Percentiles rank a stretch among this genome's conserved stretches.
These are phyloP conservation scores for Stereum hirsutum DNA, from an alignment of 1,284 basidiomycete genomes.

Conservation along the genomic window DNA sequence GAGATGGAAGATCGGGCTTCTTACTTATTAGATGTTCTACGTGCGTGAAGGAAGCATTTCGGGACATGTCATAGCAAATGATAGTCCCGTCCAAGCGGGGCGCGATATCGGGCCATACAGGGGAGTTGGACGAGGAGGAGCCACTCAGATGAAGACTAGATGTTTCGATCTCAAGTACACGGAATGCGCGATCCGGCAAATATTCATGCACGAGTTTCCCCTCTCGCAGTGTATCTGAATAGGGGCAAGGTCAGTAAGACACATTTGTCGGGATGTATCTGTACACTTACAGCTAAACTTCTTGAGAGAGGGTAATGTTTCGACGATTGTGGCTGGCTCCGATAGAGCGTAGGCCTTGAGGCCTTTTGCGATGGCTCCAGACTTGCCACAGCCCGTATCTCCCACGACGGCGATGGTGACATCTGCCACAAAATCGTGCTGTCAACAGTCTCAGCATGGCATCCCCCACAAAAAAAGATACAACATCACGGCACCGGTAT, in stretches of 20 bases:
- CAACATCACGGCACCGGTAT: no score
- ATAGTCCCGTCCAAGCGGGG: constrained; percentile 61
- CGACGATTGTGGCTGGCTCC: constrained; percentile 28
- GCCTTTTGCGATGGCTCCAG: constrained; percentile 58
- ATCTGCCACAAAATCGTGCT: constrained; percentile 14
- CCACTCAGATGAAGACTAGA: constrained; percentile 16
- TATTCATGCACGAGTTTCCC: constrained; percentile 31
- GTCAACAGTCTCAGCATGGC: constrained; percentile 16
- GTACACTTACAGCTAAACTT: constrained; percentile 17
- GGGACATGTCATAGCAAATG: constrained; percentile 67
- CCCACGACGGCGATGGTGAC: constrained; percentile 61
- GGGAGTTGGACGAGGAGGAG: constrained; percentile 8
- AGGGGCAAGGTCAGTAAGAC: neutral
- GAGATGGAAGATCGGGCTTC: constrained; percentile 15
- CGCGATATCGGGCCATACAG: constrained; percentile 32
- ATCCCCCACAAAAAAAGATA: neutral
- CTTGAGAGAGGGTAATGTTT: constrained; percentile 19
- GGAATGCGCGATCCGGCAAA: constrained; percentile 29
- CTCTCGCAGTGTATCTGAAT: constrained; percentile 38
- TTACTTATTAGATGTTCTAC: constrained; percentile 57
- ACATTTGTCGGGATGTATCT: no score
- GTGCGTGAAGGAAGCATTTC: constrained; percentile 47
- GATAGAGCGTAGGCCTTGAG: constrained; percentile 47
- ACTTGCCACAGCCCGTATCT: constrained; percentile 63
- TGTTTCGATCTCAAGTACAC: constrained; percentile 49